Evolutionary conservation across 169 alveolate species (phyloP).

Genomic region (Cryptosporidium sp.): DNA sequence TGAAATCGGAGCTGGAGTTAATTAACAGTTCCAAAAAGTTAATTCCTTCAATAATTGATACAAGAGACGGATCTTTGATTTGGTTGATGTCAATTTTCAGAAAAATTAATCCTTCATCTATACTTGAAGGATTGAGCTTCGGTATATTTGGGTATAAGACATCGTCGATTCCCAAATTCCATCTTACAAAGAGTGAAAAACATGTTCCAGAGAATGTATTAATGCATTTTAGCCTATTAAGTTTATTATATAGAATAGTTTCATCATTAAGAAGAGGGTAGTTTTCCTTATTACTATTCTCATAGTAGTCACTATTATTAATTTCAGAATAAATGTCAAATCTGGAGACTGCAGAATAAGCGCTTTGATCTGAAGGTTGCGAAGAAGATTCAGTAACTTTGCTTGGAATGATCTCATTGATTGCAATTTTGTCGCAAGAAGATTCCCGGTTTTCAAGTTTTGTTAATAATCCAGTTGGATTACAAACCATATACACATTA

Average conservation of each 20-base stretch:
- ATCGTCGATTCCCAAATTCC: slow-evolving; percentile 22
- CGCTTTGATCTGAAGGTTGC: background rate
- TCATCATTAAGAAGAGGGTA: background rate
- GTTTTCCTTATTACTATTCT: background rate
- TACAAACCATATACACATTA: slow-evolving; percentile 2
- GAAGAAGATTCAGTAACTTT: background rate
- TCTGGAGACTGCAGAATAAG: slow-evolving; percentile 30
- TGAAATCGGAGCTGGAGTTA: background rate
- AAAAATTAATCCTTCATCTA: slow-evolving; percentile 28
- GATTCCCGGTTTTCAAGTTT: background rate
- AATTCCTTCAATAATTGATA: slow-evolving; percentile 14
- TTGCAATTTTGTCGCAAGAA: background rate
- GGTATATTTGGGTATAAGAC: slow-evolving; percentile 24
- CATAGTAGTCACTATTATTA: background rate
- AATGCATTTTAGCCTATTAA: background rate
- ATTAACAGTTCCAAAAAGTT: slow-evolving; percentile 20
- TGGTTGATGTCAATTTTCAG: slow-evolving; percentile 10
- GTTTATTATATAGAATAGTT: background rate
- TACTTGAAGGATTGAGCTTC: slow-evolving; percentile 4
- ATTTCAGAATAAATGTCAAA: slow-evolving; percentile 26
- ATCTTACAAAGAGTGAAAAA: slow-evolving; percentile 33
- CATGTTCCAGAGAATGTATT: slow-evolving; percentile 33
- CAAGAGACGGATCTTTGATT: background rate
- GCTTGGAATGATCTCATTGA: background rate
- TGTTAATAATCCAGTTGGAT: slow-evolving; percentile 10